Base-by-base conservation (phyloP, 2,329 filamentous ascomycete species). In the Coniochaeta sp. region DNA sequence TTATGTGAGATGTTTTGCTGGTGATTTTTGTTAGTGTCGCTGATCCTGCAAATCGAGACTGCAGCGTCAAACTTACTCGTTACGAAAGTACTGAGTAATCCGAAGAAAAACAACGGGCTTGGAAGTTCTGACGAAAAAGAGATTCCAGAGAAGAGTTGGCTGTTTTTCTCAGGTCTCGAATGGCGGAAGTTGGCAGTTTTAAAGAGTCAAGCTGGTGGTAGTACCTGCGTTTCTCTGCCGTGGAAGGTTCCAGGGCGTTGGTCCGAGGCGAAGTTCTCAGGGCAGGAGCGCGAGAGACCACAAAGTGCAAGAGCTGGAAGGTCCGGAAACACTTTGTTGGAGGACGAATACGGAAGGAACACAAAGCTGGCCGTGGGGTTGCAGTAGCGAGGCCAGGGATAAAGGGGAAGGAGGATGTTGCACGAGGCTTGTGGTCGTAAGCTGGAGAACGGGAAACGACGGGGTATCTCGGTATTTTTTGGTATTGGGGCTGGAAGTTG, bases 181-280 rank as follows among this genome's bases (percentile, higher is more conserved):
- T 12, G 45, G 27, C 20, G 45, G 30, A 48, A 48, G 18, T 13
- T 48, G 24, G 27, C n/a, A 13, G 16, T 7, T 30, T 28, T 48
- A 5, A 48, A 31, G n/a, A 30, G 3, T 22, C 26, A 26, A n/a
- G 30, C n/a, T 28, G 13, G 24, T n/a, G 13, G n/a, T 48, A 14
- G 45, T 18, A 48, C 45, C 14, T 48, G 45, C 26, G 42, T 48
- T 48, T 6, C 10, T 6, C 45, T n/a, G n/a, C 24, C 4, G 26
- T 48, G 8, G 45, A 3, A 48, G 18, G 26, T 48, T 31, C 45
- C 26, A 48, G 45, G 45, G 18, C 16, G 7, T 48, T 48, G 45
- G 26, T 20, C 45, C 45, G 45, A 48, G 45, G n/a, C n/a, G n/a
- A n/a, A n/a, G 28, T 48, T 31, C 18, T 31, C 45, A 48, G 26